Evolutionary conservation across 129 eudicot species (phyloP), one percentile per base, ranked within the genome.

Genomic region (Scalesia atractyloides): DNA sequence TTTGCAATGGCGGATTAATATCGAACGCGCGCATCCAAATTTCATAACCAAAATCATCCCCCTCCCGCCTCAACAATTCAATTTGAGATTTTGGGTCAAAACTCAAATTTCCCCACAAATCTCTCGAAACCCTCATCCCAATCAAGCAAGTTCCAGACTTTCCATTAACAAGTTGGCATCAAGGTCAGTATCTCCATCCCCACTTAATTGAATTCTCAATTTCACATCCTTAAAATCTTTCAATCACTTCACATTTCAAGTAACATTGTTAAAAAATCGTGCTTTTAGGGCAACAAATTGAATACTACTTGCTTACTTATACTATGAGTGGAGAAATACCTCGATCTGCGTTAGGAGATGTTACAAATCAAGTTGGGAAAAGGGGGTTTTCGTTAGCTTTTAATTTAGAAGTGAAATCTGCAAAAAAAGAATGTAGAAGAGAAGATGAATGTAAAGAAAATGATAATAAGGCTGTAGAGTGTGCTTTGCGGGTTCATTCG

Each of bases 361-460:
- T 94, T 9, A 90, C 98, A 2, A 94, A 94, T 82, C 83, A 70
- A 56, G 22, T 81, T 24, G 86, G 82, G n/a, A 89, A 94, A 79
- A 86, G 96, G 72, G 87, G 74, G 46, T 62, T 77, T 61, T 78
- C 76, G 1, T 41, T 36, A 1, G 74, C 79, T 73, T 74, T 82
- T 0, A 54, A 41, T 54, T 16, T 82, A 54, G 65, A 46, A 64
- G 33, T 52, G 49, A 33, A 77, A 50, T 72, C 82, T 72, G 77
- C 52, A 20, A 80, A 70, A 50, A 64, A 76, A 68, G 80, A 64
- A 64, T 57, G 84, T 82, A 41, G 36, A 12, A 58, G 61, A 13
- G 54, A 36, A 33, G 82, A 71, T 20, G 53, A 44, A 15, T 67
- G 36, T 2, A 79, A 30, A 3, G 84, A 76, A 43, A 81, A 68